A percentile compares a stretch with the other conserved stretches of the same genome.
These are phyloP conservation scores for Ceratocystis variospora DNA, from an alignment of 2,329 filamentous ascomycete genomes.

Conservation along the genomic window DNA sequence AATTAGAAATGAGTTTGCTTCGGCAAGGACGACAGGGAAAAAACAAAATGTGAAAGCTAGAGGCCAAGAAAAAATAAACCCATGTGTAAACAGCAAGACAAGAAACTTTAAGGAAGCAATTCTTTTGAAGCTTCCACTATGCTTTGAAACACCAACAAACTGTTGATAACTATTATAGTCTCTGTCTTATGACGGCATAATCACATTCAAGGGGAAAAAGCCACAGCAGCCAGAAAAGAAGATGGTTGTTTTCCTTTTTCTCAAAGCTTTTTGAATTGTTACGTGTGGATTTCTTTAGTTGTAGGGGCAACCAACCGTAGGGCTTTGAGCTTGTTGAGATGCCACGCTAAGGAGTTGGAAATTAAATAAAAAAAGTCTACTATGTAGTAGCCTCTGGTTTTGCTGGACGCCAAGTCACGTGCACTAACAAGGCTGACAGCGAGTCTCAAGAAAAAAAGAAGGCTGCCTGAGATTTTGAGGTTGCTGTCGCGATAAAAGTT, in stretches of 20 bases:
- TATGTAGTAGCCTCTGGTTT: background rate
- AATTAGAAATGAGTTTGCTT: too few species aligned
- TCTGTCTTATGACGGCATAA: background rate
- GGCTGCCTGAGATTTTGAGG: background rate
- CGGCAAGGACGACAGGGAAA: too few species aligned
- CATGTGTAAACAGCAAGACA: too few species aligned
- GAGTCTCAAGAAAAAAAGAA: background rate
- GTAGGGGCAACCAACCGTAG: constrained; percentile 14
- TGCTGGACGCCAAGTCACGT: constrained; percentile 16
- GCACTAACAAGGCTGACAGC: constrained; percentile 3
- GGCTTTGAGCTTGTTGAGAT: background rate
- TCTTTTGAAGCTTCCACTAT: too few species aligned
- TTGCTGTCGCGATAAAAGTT: background rate
- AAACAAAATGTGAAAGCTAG: too few species aligned
- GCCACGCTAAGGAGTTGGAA: background rate
- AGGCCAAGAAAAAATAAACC: too few species aligned
- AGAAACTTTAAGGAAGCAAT: too few species aligned
- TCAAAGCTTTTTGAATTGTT: background rate
- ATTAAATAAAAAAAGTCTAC: background rate
- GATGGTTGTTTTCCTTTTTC: background rate
- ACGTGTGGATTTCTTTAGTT: background rate
- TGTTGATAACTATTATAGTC: too few species aligned
- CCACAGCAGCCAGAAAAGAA: background rate
- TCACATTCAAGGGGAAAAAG: background rate
- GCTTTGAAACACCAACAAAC: too few species aligned